phyloP scores from a whole-genome alignment of 768 basidiomycete species.

The Leccinellum albellum region DNA sequence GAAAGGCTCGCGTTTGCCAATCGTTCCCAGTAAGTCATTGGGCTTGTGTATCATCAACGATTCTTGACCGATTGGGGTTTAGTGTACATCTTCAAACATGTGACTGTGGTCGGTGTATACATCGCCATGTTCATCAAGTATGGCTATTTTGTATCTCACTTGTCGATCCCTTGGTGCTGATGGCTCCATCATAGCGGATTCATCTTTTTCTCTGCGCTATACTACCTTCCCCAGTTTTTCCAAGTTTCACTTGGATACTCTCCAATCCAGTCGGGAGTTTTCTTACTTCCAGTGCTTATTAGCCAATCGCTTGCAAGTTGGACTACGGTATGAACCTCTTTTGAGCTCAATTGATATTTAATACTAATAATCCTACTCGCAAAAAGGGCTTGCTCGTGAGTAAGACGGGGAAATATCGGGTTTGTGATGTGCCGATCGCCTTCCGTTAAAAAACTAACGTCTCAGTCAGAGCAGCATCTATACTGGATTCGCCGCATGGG shows the following conservation, averaged over 20 bases:
- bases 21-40: constrained; percentile 57
- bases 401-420: constrained; percentile 61
- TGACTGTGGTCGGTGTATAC: constrained; percentile 65
- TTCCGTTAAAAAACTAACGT: neutral
- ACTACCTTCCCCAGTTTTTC: constrained; percentile 74
- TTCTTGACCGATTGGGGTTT: neutral
- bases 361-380: neutral
- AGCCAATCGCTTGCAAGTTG: constrained; percentile 60
- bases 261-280: constrained; percentile 60
- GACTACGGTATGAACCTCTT: constrained; percentile 39
- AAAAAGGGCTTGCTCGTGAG: constrained; percentile 57
- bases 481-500: constrained; percentile 64
- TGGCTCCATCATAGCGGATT: constrained; percentile 40
- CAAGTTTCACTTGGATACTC: constrained; percentile 67
- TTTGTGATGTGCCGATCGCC: constrained; percentile 16
- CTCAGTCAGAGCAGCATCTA: constrained; percentile 34
- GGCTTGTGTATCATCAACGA: neutral
- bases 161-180: neutral
- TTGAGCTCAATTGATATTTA: neutral
- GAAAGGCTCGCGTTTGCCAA: constrained; percentile 64
- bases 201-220: constrained; percentile 60
- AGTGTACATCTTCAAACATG: constrained; percentile 72
- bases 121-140: constrained; percentile 68
- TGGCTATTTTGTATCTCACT: constrained; percentile 9
- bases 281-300: constrained; percentile 66